These are phyloP conservation scores for Stemphylium beticola DNA, from an alignment of 2,329 filamentous ascomycete genomes.

Conservation along the genomic window DNA sequence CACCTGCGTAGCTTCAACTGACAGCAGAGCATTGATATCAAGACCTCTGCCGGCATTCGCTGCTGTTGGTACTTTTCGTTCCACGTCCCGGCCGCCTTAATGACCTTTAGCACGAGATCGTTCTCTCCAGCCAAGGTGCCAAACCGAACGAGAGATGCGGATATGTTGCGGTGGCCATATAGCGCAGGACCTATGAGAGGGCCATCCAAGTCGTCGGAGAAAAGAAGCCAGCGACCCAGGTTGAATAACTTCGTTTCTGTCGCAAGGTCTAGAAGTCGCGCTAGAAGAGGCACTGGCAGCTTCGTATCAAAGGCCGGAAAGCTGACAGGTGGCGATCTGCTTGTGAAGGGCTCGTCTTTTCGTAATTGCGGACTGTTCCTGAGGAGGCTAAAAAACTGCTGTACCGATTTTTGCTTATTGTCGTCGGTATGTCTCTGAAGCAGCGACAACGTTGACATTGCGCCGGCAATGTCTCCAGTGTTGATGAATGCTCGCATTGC, in stretches of 20 bases:
- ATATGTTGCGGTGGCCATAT: constrained; percentile 57
- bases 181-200: constrained; percentile 56
- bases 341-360: constrained; percentile 35
- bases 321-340: constrained; percentile 44
- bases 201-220: constrained; percentile 60
- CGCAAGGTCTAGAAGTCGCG: constrained; percentile 58
- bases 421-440: constrained; percentile 52
- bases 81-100: constrained; percentile 30
- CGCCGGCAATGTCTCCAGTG: constrained; percentile 47
- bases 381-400: constrained; percentile 50
- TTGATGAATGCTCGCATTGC: constrained; percentile 50
- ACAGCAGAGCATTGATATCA: constrained; percentile 51
- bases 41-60: constrained; percentile 42
- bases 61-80: constrained; percentile 27
- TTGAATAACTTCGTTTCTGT: constrained; percentile 55
- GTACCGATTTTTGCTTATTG: constrained; percentile 52
- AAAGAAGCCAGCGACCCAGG: constrained; percentile 61
- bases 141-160: constrained; percentile 62
- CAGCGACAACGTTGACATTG: constrained; percentile 46
- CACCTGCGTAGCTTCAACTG: constrained; percentile 51
- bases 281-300: constrained; percentile 57
- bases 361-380: constrained; percentile 21
- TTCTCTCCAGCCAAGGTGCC: constrained; percentile 58
- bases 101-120: constrained; percentile 40
- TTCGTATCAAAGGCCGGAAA: constrained; percentile 54